phyloP scores from a whole-genome alignment of 306 rosid species.

The Dalbergia oliveri region DNA sequence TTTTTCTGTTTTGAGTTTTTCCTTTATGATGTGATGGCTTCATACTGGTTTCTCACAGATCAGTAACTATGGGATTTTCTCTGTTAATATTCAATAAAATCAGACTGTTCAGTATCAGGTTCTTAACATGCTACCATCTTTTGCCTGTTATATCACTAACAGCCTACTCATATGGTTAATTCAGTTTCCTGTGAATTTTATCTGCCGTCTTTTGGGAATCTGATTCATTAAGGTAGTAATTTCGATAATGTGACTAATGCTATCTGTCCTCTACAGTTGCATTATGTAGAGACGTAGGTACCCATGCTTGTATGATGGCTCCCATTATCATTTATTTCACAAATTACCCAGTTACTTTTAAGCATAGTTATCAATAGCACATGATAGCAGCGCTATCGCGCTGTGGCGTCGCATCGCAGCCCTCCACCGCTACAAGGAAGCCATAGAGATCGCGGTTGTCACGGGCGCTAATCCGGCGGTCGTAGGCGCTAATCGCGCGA shows the following conservation, averaged over 20 bases:
- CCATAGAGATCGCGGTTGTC: too few relatives aligned
- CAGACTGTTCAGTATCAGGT: neutral
- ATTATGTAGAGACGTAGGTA: slow-evolving; percentile 19
- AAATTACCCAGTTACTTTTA: slow-evolving; percentile 21
- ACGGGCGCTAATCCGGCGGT: too few relatives aligned
- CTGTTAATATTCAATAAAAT: neutral
- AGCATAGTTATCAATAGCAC: neutral
- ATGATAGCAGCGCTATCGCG: too few relatives aligned
- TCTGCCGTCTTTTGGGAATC: slow-evolving; percentile 16
- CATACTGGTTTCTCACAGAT: neutral
- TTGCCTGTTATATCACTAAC: slow-evolving; percentile 17
- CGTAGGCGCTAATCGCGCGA: too few relatives aligned
- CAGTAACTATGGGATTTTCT: neutral
- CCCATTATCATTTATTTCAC: slow-evolving; percentile 19
- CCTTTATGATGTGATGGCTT: neutral
- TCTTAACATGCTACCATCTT: slow-evolving; percentile 11
- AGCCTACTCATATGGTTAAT: slow-evolving; percentile 26
- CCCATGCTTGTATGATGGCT: slow-evolving; percentile 28
- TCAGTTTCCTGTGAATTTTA: neutral
- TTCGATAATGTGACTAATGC: slow-evolving; percentile 29
- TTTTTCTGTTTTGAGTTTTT: neutral
- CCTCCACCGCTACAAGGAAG: too few relatives aligned
- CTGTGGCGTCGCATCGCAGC: too few relatives aligned
- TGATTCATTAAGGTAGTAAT: slow-evolving; percentile 18
- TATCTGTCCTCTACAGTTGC: slow-evolving; percentile 11